Percentiles rank a stretch among this genome's conserved stretches.
phyloP scores from a whole-genome alignment of 202 grass and related monocot species.

The Carex arenaria region DNA sequence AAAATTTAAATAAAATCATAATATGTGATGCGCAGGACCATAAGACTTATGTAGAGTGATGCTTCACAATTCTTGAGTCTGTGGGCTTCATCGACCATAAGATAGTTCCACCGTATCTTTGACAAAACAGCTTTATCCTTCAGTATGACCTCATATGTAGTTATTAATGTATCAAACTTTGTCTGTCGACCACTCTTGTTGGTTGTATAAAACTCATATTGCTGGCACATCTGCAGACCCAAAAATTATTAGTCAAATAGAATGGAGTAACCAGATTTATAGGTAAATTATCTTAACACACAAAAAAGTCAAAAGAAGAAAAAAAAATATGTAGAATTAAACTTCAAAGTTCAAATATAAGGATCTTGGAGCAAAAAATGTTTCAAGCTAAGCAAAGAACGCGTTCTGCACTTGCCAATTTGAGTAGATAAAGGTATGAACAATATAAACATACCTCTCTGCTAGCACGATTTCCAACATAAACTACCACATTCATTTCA shows the following conservation, averaged over 20 bases:
- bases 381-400: not conserved
- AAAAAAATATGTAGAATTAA: not conserved
- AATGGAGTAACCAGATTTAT: not conserved
- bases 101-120: conserved; percentile 96
- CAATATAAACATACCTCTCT: conserved; percentile 61
- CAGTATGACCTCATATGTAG: conserved; percentile 98
- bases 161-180: conserved; percentile 87
- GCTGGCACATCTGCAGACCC: conserved; percentile 62
- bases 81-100: conserved; percentile 99
- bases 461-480: conserved; percentile 99
- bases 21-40: conserved; percentile 30
- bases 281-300: not conserved
- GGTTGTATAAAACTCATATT: conserved; percentile 77
- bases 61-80: conserved; percentile 98
- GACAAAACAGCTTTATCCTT: conserved; percentile 93
- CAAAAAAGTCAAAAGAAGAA: not conserved
- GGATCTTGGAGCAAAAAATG: not conserved
- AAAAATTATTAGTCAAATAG: not conserved
- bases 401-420: not conserved
- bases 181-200: conserved; percentile 73
- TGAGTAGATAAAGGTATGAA: not conserved
- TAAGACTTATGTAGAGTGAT: conserved; percentile 79
- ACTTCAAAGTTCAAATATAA: not conserved
- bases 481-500: conserved; percentile 89
- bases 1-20: conserved; percentile 20